Base-by-base conservation (phyloP, 257 asterid genomes). In the Euphrasia confusa region DNA sequence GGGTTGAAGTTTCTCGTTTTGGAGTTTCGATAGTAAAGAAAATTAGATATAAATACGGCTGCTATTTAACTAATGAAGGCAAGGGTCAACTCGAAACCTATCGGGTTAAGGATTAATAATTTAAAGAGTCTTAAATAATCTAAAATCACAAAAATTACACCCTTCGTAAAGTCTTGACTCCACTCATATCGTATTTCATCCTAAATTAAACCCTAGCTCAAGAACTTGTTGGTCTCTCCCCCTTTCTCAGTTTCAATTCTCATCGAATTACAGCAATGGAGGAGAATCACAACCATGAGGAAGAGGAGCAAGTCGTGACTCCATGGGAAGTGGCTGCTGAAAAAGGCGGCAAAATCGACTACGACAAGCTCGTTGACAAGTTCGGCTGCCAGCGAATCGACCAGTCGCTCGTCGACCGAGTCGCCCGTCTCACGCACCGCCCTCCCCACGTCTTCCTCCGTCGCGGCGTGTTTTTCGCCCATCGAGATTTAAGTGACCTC, bases 361-460 rank as follows among this genome's bases (percentile, higher is more conserved):
- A 93, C 71, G 97, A 89, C 56, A 93, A 89, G 71, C 88, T 93
- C 10, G 83, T 93, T 6, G 97, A 87, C 72, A 67, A 80, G 66
- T 93, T 89, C 44, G 99, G 99, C 45, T 93, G 99, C 80, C 90
- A 89, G 69, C 81, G 95, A 61, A 81, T 93, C 66, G 96, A 93
- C 11, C 75, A 79, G 14, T 54, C 88, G n/a, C 62, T 93, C 17
- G 60, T 89, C 59, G 88, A 87, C 53, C 95, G 96, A 14, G 91
- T 89, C 14, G 73, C 83, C 14, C 80, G 84, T 24, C 86, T 92
- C 73, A 92, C 99, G 1, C 78, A 81, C 61, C 86, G 87, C 1
- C 84, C 78, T 3, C 80, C 99, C 0, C 99, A 93, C 68, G 94
- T 85, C 13, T 93, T 93, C 71, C 99, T 93, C 80, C 99, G 99